Evolutionary conservation across 1,139 yeast species (phyloP), one percentile per base, ranked within the genome.

Genomic region (Hemisphaericaspora xylanilytica): DNA sequence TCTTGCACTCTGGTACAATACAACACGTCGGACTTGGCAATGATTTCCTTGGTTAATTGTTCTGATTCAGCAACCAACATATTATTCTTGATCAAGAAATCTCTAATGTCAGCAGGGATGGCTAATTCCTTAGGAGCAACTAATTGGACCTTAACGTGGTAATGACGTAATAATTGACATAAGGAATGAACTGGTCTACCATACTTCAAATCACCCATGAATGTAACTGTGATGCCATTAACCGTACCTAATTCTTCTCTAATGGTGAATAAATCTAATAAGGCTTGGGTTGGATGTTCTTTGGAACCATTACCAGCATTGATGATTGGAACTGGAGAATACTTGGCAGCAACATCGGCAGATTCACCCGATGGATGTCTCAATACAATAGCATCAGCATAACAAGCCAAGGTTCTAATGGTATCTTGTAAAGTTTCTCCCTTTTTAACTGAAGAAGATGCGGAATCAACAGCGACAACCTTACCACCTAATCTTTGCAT

Each of bases 401-500:
- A 94, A 58, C 96, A 86, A 17, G 96, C 95, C 67, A 94, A 74
- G 12, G 97, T 81, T 67, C 98, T 81, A 51, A 94, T 80, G 35
- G 98, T 92, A 61, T 94, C 99, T 70, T 92, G 97, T 57, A 94
- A 75, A 37, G 97, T 86, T 74, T 94, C 99, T 50, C 99, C 99
- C 76, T 94, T 94, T 72, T 88, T 87, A 39, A 90, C 96, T 20
- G 97, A 88, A 15, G 97, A 89, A 33, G 92, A 75, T 45, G 78
- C 80, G 44, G 94, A 85, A 49, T 87, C 75, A 49, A 94, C 85
- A 39, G 95, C 79, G 52, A 94, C 86, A 51, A 90, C 96, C 65
- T 96, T 82, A 61, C 99, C 99, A 63, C 99, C 99, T 56, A 94
- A 77, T 72, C 99, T 85, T 75, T 94, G 97, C 98, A 94, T 94